Base-by-base conservation (phyloP, 345 rosid species). In the Lepidium sativum region DNA sequence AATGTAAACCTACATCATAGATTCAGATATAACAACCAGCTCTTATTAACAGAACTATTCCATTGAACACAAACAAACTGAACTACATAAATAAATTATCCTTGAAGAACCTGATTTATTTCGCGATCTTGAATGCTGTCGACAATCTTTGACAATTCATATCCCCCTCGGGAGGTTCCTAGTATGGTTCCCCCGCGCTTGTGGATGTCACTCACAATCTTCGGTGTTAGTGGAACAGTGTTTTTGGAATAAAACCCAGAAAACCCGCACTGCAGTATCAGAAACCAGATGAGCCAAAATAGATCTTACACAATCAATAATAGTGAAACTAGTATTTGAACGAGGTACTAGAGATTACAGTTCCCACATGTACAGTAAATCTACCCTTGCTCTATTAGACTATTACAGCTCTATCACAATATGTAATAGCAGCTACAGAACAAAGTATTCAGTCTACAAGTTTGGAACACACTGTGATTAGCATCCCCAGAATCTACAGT, bases 91-190 rank as follows among this genome's bases (percentile, higher is more conserved):
- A 60, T 38, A 55, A 37, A 13, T 13, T 12, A 2, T 23, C 44
- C 18, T 35, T 47, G 52, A 72, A 60, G 54, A 12, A 85, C 98
- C 89, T 87, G 94, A 70, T 92, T 92, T 33, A 92, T 92, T 63
- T 84, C 98, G 9, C 96, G 85, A 60, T 91, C 97, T 68, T 89
- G 89, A 71, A 92, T 89, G 84, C 82, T 87, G 74, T 89, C 97
- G 33, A 92, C 98, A 35, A 87, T 92, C 81, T 89, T 89, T 14
- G 73, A 58, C 9, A 81, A 83, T 73, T 82, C 88, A 57, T 84
- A 82, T 14, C 96, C 98, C 38, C 98, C 96, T 60, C 90, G 77
- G 2, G 97, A 92, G 5, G 97, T 87, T 54, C 96, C 97, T 6
- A 89, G 80, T 67, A 92, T 63, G 9, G 97, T 86, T 61, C 96